Percentiles rank a stretch among this genome's conserved stretches.
phyloP scores from a whole-genome alignment of 1,284 basidiomycete species.

The Rhodotorula sp. region DNA sequence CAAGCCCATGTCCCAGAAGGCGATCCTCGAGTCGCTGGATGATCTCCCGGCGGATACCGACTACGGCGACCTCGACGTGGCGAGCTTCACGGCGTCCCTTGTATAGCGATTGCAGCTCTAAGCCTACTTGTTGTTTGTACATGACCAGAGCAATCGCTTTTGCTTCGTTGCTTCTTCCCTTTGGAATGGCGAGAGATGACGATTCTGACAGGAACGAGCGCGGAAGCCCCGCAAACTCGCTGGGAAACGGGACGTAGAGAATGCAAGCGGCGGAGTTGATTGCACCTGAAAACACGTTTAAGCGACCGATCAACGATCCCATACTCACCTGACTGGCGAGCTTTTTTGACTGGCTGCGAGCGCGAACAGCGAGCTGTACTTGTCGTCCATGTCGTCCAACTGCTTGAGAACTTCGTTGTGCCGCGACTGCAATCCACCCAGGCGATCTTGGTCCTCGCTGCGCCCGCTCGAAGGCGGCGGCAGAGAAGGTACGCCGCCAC shows the following conservation, averaged over 20 bases:
- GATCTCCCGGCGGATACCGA: constrained; percentile 49
- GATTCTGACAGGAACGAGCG: neutral
- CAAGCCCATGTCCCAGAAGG: constrained; percentile 49
- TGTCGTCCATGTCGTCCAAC: constrained; percentile 31
- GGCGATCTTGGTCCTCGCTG: neutral
- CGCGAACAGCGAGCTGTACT: constrained; percentile 30
- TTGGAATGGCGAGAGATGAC: neutral
- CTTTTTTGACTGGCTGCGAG: constrained; percentile 8
- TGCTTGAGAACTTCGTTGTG: constrained; percentile 28
- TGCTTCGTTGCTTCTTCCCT: neutral
- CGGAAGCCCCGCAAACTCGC: no score
- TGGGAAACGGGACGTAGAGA: no score
- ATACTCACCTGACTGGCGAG: no score
- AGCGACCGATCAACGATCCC: no score
- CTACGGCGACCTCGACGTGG: constrained; percentile 29
- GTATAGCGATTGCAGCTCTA: neutral
- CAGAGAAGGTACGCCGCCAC: neutral
- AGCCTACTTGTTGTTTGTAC: neutral
- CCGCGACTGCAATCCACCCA: constrained; percentile 20
- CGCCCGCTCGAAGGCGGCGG: neutral
- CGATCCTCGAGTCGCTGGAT: constrained; percentile 49
- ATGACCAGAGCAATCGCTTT: neutral
- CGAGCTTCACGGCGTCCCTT: constrained; percentile 23
- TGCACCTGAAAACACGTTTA: no score
- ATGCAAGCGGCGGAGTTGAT: no score